A percentile compares a stretch with the other conserved stretches of the same genome.
Conservation (phyloP, 495 filamentous ascomycete species). For the Trichodelitschia bisporula region DNA sequence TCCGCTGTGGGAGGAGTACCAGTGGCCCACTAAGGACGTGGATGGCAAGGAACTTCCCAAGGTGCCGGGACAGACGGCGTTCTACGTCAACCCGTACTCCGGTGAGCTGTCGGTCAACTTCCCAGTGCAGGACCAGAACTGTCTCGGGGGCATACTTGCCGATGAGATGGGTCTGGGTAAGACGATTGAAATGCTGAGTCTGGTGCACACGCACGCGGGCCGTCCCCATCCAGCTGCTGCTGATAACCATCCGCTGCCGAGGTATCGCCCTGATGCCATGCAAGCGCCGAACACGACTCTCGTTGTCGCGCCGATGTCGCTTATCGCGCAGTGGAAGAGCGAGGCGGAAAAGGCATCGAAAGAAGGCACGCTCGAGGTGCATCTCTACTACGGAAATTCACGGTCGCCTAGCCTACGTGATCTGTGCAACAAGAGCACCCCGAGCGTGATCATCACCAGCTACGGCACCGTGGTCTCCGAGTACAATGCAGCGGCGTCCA, state of each 20-base stretch:
- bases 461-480: constrained; percentile 85
- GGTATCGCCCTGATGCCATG: constrained; percentile 25
- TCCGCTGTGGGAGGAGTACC: constrained; percentile 90
- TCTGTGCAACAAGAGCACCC: constrained; percentile 51
- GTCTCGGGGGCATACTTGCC: constrained; percentile 76
- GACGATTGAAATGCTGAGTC: constrained; percentile 90
- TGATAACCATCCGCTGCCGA: constrained; percentile 31
- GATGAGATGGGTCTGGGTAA: constrained; percentile 88
- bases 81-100: constrained; percentile 93
- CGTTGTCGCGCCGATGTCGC: constrained; percentile 83
- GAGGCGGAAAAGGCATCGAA: constrained; percentile 76
- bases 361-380: constrained; percentile 50
- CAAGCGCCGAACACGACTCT: constrained; percentile 72
- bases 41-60: constrained; percentile 49
- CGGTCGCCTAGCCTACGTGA: constrained; percentile 50
- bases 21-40: constrained; percentile 68
- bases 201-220: constrained; percentile 50
- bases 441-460: constrained; percentile 83
- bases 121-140: constrained; percentile 81
- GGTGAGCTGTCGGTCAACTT: constrained; percentile 87
- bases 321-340: constrained; percentile 87
- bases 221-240: constrained; percentile 14
- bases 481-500: constrained; percentile 40
- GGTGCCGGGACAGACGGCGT: constrained; percentile 37
- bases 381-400: constrained; percentile 80